Conservation (phyloP, 2,329 filamentous ascomycete species). For the Paraphoma chrysanthemicola region DNA sequence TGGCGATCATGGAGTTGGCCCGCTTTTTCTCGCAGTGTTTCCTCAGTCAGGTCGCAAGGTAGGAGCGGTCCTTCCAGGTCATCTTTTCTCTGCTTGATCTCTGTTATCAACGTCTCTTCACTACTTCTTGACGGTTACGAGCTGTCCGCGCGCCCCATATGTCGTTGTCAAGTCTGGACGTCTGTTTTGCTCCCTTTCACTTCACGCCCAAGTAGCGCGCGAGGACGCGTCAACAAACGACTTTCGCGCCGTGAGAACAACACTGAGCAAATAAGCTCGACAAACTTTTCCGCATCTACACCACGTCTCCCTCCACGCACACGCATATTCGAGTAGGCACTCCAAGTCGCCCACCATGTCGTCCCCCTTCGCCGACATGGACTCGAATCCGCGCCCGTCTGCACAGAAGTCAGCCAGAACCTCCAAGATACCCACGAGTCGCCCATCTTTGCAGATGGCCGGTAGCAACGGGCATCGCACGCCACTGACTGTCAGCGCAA, state of each 20-base stretch:
- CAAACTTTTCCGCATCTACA: neutral
- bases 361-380: constrained; percentile 13
- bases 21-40: neutral
- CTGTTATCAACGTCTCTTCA: neutral
- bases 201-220: neutral
- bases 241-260: neutral
- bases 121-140: neutral
- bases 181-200: neutral
- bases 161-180: neutral
- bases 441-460: constrained; percentile 3
- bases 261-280: neutral
- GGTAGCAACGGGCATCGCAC: constrained; percentile 6
- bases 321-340: neutral
- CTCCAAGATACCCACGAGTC: constrained; percentile 10
- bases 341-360: constrained; percentile 9
- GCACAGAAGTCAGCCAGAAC: neutral
- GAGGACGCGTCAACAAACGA: constrained; percentile 3
- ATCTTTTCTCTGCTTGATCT: neutral
- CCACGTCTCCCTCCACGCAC: neutral
- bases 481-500: constrained; percentile 16
- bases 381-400: constrained; percentile 5
- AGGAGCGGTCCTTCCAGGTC: neutral
- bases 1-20: neutral
- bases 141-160: neutral
- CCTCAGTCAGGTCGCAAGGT: neutral